These are phyloP conservation scores for Starmera dryadoides DNA, from an alignment of 805 yeast genomes.

Conservation along the genomic window DNA sequence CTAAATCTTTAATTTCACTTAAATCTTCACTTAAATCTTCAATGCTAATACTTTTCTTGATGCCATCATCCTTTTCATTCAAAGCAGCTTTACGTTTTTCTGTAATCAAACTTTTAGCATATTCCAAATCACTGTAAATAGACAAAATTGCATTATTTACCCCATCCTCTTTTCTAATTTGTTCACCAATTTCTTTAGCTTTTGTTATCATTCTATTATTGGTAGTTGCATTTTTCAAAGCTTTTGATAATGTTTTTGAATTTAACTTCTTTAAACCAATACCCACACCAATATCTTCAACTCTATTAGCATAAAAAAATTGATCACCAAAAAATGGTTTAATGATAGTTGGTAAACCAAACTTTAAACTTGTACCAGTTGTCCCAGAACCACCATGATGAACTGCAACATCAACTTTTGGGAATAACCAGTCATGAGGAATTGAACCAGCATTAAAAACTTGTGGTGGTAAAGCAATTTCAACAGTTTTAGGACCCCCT, in stretches of 20 bases:
- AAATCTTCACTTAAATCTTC: too few species aligned
- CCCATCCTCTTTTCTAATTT: slow-evolving; percentile 71
- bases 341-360: slow-evolving; percentile 83
- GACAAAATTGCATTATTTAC: slow-evolving; percentile 67
- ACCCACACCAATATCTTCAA: slow-evolving; percentile 88
- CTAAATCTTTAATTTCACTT: too few species aligned
- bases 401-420: slow-evolving; percentile 85
- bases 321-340: slow-evolving; percentile 98
- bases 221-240: slow-evolving; percentile 60
- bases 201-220: slow-evolving; percentile 60
- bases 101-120: slow-evolving; percentile 53
- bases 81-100: slow-evolving; percentile 30
- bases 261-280: slow-evolving; percentile 62
- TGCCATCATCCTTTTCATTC: slow-evolving; percentile 6
- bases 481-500: slow-evolving; percentile 27
- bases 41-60: too few species aligned
- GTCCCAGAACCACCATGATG: slow-evolving; percentile 98
- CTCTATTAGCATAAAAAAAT: slow-evolving; percentile 80
- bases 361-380: slow-evolving; percentile 83
- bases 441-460: slow-evolving; percentile 64
- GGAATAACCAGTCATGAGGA: slow-evolving; percentile 94
- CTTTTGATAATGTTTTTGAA: slow-evolving; percentile 52
- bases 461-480: slow-evolving; percentile 51
- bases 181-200: slow-evolving; percentile 56
- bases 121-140: slow-evolving; percentile 75